Base-by-base conservation (phyloP, 108 stramenopile genomes). In the Nitzschia sp. region DNA sequence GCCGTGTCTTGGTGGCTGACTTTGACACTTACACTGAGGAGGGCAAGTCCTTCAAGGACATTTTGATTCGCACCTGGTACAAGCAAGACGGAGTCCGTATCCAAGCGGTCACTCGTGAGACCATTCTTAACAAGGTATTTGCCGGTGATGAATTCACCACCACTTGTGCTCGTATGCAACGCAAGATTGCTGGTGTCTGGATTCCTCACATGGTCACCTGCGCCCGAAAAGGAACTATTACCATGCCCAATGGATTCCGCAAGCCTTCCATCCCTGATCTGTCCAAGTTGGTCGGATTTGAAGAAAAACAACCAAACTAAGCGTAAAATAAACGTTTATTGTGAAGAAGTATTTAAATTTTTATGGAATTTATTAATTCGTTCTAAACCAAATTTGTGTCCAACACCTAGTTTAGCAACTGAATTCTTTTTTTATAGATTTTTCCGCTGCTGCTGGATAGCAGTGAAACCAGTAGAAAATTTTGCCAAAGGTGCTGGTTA, bases 1-100 rank as follows among this genome's bases (percentile, higher is more conserved):
- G 82, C n/a, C 82, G 82, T 41, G 71, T 83, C 8, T 25, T 83
- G 43, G 73, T 83, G n/a, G 76, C 78, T 17, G 82, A 83, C 51
- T 83, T 83, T 58, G 82, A 83, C 52, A 83, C 82, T 14, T 83
- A 79, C 73, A 83, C 78, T 11, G 70, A 75, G 38, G 26, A 53
- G 21, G 82, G 82, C 21, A 79, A 72, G 8, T 65, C 74, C 5
- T 21, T 69, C 37, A 83, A 79, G 63, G 82, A 83, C 52, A 72
- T 68, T 41, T 51, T 76, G 40, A 79, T 83, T 56, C 73, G 63
- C 60, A 79, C 78, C 24, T 83, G 82, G 82, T 83, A 83, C 68
- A 62, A 56, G 41, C 82, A 83, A 70, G 82, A 83, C 44, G 78
- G 82, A 38, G 82, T 83, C 20, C 78, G 82, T 40, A 83, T 83